Base-by-base conservation (phyloP, 371 early-diverging fungal species). In the Mortierella sp. region DNA sequence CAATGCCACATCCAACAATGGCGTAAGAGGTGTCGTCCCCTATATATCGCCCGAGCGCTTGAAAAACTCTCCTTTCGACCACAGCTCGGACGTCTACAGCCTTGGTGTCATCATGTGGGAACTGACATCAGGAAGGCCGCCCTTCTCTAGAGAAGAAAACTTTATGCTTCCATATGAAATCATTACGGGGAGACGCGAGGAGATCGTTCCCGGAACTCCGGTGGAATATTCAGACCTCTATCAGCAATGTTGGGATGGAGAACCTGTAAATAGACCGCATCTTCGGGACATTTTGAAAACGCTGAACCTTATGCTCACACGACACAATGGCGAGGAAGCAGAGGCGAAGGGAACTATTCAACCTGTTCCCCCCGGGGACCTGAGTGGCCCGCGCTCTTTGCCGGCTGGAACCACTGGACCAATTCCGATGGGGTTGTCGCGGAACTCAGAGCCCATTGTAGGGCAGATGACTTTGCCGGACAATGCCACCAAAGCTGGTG, bases 31-130 rank as follows among this genome's bases (percentile, higher is more conserved):
- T 9, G 83, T 84, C 1, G 76, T 89, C 5, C 90, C 90, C 11
- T 90, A 89, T 62, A 88, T 89, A 55, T 89, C 90, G 5, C 90
- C 90, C 0, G 90, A 90, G 68, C 84, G 78, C 0, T 70, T 90
- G 8, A 62, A 75, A 28, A 75, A 81, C 60, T 77, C 84, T 3
- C 73, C 76, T 5, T 87, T 85, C 52, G 88, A 86, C 16, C 84
- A 84, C 43, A 85, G 84, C 71, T 87, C 89, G 0, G 89, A 89
- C 58, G 83, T 89, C 0, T 89, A 86, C 69, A 84, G 86, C 51
- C 57, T 89, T 39, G 89, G 89, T 12, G 78, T 89, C 43, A 84
- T 89, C 58, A 86, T 89, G 87, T 87, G 86, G 84, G 88, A 89
- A 62, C 63, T 89, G 43, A 74, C 85, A 22, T 87, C 87, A 14